Evolutionary conservation across 202 grass and related monocot species (phyloP).

Genomic region (Schoenoplectus tabernaemontani): DNA sequence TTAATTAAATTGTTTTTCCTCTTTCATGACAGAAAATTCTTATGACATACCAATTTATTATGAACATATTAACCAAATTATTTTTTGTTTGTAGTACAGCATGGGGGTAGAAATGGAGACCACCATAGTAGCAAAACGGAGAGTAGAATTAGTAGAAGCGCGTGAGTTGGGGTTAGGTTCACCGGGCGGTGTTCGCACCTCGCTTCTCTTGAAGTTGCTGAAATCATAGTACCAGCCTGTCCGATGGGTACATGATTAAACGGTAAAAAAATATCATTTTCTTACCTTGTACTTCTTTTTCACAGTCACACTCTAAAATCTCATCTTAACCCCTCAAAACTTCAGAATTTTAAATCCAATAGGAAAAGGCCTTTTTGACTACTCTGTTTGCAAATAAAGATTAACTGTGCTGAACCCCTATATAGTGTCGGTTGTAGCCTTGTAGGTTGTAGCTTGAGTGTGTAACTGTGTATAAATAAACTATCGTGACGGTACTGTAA

Average conservation of each 20-base stretch:
- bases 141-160: not conserved
- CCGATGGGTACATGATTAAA: slow-evolving; percentile 28
- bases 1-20: too few relatives aligned
- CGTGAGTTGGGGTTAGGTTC: slow-evolving; percentile 5
- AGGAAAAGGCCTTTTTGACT: not conserved
- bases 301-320: not conserved
- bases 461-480: too few relatives aligned
- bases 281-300: slow-evolving; percentile 20
- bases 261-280: slow-evolving; percentile 26
- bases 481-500: too few relatives aligned
- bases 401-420: too few relatives aligned
- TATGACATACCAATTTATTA: not conserved
- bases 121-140: not conserved
- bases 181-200: slow-evolving; percentile 19
- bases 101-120: not conserved
- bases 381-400: not conserved
- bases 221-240: slow-evolving; percentile 32
- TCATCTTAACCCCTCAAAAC: not conserved
- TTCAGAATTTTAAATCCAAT: not conserved
- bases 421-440: too few relatives aligned
- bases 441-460: too few relatives aligned
- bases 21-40: not conserved
- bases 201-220: slow-evolving; percentile 26
- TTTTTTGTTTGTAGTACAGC: not conserved
- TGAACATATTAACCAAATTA: not conserved